phyloP scores from a whole-genome alignment of 768 basidiomycete species.

The Rhizopogon rudus region DNA sequence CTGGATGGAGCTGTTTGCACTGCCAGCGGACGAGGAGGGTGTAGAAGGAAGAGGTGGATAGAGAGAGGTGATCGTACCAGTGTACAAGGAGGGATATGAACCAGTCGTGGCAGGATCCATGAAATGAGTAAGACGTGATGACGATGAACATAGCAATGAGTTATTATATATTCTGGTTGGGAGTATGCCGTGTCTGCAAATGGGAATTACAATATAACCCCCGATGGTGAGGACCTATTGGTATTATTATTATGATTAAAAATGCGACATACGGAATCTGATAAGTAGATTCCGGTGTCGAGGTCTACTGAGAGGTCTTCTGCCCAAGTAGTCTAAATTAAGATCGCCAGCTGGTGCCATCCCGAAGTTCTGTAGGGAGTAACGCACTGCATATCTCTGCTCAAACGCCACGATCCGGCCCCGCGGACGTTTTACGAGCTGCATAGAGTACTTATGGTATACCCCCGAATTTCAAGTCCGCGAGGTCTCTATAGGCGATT shows the following conservation, averaged over 20 bases:
- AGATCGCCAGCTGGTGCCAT: not conserved
- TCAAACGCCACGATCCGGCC: conserved; percentile 1
- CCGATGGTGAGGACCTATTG: not conserved
- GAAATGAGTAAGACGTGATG: not conserved
- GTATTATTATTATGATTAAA: no score
- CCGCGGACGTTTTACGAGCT: not conserved
- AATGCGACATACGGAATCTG: no score
- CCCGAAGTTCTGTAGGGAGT: not conserved
- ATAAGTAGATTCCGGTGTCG: no score
- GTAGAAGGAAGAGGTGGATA: conserved; percentile 5
- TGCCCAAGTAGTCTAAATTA: not conserved
- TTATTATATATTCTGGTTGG: not conserved
- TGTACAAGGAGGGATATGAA: not conserved
- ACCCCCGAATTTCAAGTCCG: no score
- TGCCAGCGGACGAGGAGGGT: not conserved
- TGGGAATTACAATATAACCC: not conserved
- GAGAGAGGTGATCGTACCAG: not conserved
- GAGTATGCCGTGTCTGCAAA: not conserved
- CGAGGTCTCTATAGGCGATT: no score
- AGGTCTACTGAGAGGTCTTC: no score
- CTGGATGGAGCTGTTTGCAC: not conserved
- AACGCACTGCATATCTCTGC: not conserved
- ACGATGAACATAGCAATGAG: no score
- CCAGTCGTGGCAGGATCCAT: not conserved
- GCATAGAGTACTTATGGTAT: no score